Evolutionary conservation across 1,284 basidiomycete genomes (phyloP), one percentile per base, ranked within the genome.

Genomic region (Ceratobasidium sp.): DNA sequence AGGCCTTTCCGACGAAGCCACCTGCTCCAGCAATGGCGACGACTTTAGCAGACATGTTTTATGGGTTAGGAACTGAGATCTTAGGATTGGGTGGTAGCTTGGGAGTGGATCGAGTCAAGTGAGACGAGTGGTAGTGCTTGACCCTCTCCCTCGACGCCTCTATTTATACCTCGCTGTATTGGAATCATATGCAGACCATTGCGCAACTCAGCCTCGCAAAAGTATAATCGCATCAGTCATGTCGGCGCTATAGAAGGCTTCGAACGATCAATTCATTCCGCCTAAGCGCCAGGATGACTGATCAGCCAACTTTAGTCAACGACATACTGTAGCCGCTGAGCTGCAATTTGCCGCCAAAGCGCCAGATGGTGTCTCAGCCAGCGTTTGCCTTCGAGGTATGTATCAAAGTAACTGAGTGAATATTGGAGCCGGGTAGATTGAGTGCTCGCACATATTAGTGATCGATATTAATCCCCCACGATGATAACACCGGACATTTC

Each of bases 1-100:
- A 62, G 9, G 58, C 48, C 24, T 62, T 72, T 46, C 69, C 69
- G n/a, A 62, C 69, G 19, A 37, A 72, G 2, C 69, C 58, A 34
- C 58, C 48, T 11, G 69, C 69, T 37, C 69, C 69, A 11, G 58
- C 69, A 41, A 72, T 46, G 31, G 69, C 58, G 39, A 72, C 34
- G 48, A 53, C 48, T 34, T 72, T 72, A 29, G 69, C 29, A 39
- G 56, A 54, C 62, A 64, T 48, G 19, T 34, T 34, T 58, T 19
- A 58, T 7, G 8, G 11, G 46, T 49, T 48, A 9, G 6, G n/a
- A 19, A 51, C 24, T 16, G 59, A 49, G 43, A 29, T 27, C 31
- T 49, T 19, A 19, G 19, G 24, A 13, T 24, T n/a, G 61, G 53
- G 53, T 54, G 19, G 24, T 54, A 14, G 24, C 24, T 27, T n/a